phyloP scores from a whole-genome alignment of 2,329 filamentous ascomycete species.

The Chaetomiaceae sp. region DNA sequence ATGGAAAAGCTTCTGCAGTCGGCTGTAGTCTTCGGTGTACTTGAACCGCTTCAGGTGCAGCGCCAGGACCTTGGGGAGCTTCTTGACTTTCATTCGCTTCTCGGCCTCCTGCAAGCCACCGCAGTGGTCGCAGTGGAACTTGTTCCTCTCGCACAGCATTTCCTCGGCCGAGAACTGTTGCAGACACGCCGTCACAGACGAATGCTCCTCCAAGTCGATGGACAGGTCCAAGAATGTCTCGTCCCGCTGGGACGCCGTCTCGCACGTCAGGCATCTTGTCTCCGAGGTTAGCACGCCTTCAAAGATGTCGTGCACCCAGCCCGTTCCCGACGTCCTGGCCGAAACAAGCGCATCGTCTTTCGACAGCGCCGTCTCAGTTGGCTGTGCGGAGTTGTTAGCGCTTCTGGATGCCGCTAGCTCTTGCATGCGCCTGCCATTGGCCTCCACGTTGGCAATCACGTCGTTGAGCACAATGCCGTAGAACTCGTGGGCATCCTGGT shows the following conservation, averaged over 20 bases:
- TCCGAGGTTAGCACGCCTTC: conserved; percentile 93
- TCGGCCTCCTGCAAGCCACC: conserved; percentile 95
- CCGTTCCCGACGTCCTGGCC: conserved; percentile 56
- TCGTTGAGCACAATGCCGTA: conserved; percentile 92
- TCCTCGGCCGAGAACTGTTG: conserved; percentile 96
- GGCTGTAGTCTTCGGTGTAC: conserved; percentile 91
- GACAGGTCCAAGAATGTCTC: conserved; percentile 95
- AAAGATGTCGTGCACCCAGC: conserved; percentile 97
- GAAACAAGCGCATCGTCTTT: conserved; percentile 32
- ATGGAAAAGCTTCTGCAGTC: conserved; percentile 93
- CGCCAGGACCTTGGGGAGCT: conserved; percentile 82
- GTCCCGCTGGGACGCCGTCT: conserved; percentile 89
- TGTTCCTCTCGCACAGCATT: conserved; percentile 97
- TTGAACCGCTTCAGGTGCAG: conserved; percentile 96
- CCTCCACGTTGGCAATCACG: conserved; percentile 88
- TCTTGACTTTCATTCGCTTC: conserved; percentile 99
- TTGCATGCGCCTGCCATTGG: conserved; percentile 64
- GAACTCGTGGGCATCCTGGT: conserved; percentile 97
- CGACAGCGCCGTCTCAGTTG: conserved; percentile 38
- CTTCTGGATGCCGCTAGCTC: conserved; percentile 39
- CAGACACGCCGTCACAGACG: conserved; percentile 91
- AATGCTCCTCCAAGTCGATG: conserved; percentile 90
- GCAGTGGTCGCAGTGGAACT: conserved; percentile 97
- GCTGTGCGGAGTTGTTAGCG: conserved; percentile 43
- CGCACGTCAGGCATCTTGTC: conserved; percentile 92